Percentiles rank a stretch among this genome's conserved stretches.
Conservation (phyloP, 2,329 filamentous ascomycete species). For the Penicillium sp. region DNA sequence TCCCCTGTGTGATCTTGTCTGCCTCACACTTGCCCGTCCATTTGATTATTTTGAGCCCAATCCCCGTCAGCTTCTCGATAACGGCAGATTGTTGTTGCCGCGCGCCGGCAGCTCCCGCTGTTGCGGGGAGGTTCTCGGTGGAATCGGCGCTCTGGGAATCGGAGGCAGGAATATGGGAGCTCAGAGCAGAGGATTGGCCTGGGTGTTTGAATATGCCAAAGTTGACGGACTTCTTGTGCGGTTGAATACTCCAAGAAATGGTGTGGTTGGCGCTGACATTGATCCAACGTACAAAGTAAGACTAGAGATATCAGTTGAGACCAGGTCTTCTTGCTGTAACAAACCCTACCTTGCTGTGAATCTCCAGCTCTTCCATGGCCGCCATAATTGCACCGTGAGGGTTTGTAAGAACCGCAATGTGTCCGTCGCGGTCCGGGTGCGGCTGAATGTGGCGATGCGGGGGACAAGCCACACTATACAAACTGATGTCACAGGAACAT, state of each 20-base stretch:
- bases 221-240: conserved; percentile 97
- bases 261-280: conserved; percentile 86
- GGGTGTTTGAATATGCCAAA: conserved; percentile 98
- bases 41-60: conserved; percentile 61
- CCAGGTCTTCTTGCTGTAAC: neutral
- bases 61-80: conserved; percentile 61
- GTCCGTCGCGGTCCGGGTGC: conserved; percentile 18
- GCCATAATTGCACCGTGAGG: conserved; percentile 61
- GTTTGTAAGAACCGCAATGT: conserved; percentile 1
- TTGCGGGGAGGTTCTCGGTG: conserved; percentile 35
- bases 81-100: conserved; percentile 69
- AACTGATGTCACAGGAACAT: neutral
- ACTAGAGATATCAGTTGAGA: conserved; percentile 46
- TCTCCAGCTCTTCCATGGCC: conserved; percentile 92
- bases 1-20: conserved; percentile 90
- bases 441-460: conserved; percentile 20
- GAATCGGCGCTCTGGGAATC: conserved; percentile 42
- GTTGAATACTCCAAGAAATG: conserved; percentile 96
- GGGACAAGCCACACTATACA: conserved; percentile 10
- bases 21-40: conserved; percentile 97
- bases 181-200: conserved; percentile 60
- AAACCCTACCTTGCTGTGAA: conserved; percentile 82
- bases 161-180: conserved; percentile 43
- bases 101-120: conserved; percentile 38
- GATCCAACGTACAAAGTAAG: conserved; percentile 97